Evolutionary conservation across 345 rosid species (phyloP), one percentile per base, ranked within the genome.

Genomic region (Murraya koenigii): DNA sequence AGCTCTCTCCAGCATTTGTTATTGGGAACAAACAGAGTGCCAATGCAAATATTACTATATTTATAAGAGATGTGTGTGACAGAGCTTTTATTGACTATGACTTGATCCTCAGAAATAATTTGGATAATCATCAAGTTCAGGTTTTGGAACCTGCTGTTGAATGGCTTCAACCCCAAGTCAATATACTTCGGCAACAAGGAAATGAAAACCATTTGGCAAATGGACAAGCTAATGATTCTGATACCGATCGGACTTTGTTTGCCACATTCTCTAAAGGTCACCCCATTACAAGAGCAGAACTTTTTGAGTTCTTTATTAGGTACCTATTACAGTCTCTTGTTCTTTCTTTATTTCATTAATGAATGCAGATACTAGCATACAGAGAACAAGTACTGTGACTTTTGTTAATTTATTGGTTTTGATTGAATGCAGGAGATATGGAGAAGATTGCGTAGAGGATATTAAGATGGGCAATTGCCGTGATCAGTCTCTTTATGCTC

Each of bases 211-310:
- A 19, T 25, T 22, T 41, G 33, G 41, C 17, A 44, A 65, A 70
- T 17, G 36, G 13, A 20, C 41, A 52, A 52, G 28, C 23, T 9
- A 52, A 30, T 22, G n/a, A 17, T 44, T 59, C 49, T 39, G 41
- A 33, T 3, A 8, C n/a, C 13, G 75, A 79, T 28, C 30, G 69
- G 17, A 75, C 83, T 47, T 44, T 84, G 73, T 84, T 82, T 49
- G 60, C 77, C 58, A 84, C 87, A 22, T 84, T 82, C 77, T 74
- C 83, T 3, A 80, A 72, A 41, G 80, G 83, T 11, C 82, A 74
- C 71, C 80, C 73, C 1, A 35, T 80, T 73, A 36, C 82, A 54
- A 70, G 63, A 47, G 60, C 33, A 65, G 79, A 77, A 59, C 81
- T 84, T 66, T n/a, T 19, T 17, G 66, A 63, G 62, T 74, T 77